A percentile compares a stretch with the other conserved stretches of the same genome.
Evolutionary conservation across 345 rosid species (phyloP).

Genomic region (Moricandia arvensis): DNA sequence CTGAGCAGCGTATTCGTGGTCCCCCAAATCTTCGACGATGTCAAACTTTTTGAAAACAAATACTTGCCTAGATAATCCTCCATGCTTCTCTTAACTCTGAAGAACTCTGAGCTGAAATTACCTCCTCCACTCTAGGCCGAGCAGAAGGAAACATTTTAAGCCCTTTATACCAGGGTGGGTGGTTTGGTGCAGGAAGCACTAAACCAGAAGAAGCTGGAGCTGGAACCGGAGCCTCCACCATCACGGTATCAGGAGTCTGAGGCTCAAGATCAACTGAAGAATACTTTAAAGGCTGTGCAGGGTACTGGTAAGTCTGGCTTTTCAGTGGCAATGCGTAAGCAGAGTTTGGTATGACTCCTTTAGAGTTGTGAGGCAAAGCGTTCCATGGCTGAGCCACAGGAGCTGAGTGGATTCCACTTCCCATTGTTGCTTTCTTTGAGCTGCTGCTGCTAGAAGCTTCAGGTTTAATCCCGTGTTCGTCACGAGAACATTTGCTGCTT

Average conservation of each 20-base stretch:
- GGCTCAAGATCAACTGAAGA: slow-evolving; percentile 11
- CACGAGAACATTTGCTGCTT: slow-evolving; percentile 28
- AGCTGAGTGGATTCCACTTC: slow-evolving; percentile 2
- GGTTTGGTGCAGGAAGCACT: slow-evolving; percentile 18
- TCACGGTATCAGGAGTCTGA: slow-evolving; percentile 26
- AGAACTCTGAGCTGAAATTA: slow-evolving; percentile 14
- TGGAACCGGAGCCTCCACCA: slow-evolving; percentile 1
- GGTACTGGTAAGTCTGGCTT: not conserved
- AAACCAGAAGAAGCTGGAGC: slow-evolving; percentile 22
- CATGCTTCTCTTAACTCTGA: slow-evolving; percentile 35
- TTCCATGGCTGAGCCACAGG: not conserved
- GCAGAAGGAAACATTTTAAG: not conserved
- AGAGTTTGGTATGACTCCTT: slow-evolving; percentile 17
- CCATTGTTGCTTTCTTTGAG: slow-evolving; percentile 15
- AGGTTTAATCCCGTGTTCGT: not conserved
- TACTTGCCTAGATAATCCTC: slow-evolving; percentile 54
- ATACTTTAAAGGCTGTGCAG: not conserved
- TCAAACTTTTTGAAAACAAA: slow-evolving; percentile 69
- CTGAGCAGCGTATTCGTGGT: slow-evolving; percentile 51
- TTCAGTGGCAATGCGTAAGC: slow-evolving; percentile 34
- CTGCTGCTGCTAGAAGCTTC: slow-evolving; percentile 19
- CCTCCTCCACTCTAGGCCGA: slow-evolving; percentile 23
- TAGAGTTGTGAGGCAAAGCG: slow-evolving; percentile 20
- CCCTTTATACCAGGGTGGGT: not conserved
- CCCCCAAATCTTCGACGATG: slow-evolving; percentile 69